Base-by-base conservation (phyloP, 2,329 filamentous ascomycete species). In the Aspergillus brunneoviolaceus region DNA sequence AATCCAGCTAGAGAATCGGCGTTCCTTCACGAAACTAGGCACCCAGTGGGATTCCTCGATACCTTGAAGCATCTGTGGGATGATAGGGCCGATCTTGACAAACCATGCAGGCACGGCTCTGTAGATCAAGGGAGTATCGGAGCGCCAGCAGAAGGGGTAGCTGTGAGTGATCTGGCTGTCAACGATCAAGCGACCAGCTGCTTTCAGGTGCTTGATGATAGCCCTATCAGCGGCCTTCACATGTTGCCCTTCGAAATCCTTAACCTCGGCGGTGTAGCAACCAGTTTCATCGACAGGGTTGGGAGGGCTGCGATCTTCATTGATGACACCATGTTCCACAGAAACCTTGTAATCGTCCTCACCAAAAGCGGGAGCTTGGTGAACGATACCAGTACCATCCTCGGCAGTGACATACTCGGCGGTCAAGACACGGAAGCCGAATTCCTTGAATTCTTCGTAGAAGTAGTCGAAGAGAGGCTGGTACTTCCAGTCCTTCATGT, bases 51-150 rank as follows among this genome's bases (percentile, higher is more conserved):
- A 95, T 14, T 85, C 85, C 71, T 96, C 89, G 61, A 97, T 93
- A 67, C 94, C 95, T 69, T 91, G 82, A n/a, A 97, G 82, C 89
- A 98, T 94, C 65, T 93, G 81, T 1, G 92, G 92, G 55, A 96
- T 87, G 67, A 92, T 89, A 60, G 90, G 85, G 19, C 89, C 86
- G 51, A 97, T 91, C 75, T 91, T 91, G 70, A 98, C 89, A 74
- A 97, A 97, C 94, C 94, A 98, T 0, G 92, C 92, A 9, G 93
- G 91, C 19, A 97, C 92, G 27, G 94, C 92, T 65, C 90, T 87
- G 78, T 96, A 95, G 69, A 98, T 96, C 63, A 98, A 83, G 31
- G 92, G 94, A 0, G 91, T 97, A 73, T 97, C 94, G n/a, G 92
- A 96, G 62, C 94, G 87, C 79, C 90, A 92, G 76, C 94, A 97